A percentile compares a stretch with the other conserved stretches of the same genome.
Evolutionary conservation across 306 rosid species (phyloP).

Genomic region (Vachellia pachyceras): DNA sequence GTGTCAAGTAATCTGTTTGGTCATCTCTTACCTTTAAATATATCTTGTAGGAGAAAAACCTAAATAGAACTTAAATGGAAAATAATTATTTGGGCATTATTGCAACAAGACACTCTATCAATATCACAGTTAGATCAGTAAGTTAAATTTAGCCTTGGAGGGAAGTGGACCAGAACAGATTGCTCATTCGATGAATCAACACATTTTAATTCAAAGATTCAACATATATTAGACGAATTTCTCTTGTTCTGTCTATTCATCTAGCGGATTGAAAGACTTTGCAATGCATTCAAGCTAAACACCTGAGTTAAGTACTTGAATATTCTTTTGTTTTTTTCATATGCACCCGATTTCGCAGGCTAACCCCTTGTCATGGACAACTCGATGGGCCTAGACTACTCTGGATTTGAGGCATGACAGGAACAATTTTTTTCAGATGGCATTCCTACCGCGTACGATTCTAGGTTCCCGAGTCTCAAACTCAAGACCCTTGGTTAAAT

Average conservation of each 20-base stretch:
- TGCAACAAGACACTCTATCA: neutral
- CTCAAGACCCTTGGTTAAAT: too few species aligned
- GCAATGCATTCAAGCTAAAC: slow-evolving; percentile 3
- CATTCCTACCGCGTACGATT: too few species aligned
- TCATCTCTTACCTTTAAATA: neutral
- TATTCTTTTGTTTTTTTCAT: too few species aligned
- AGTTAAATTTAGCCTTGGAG: neutral
- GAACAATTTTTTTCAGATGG: too few species aligned
- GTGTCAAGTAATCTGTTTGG: neutral
- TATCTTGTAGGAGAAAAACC: neutral
- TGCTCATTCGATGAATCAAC: neutral
- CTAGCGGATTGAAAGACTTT: neutral
- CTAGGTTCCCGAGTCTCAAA: too few species aligned
- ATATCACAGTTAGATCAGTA: neutral
- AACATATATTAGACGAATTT: neutral
- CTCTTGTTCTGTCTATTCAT: neutral
- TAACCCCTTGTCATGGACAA: too few species aligned
- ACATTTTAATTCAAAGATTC: neutral
- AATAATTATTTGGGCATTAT: neutral
- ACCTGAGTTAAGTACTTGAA: neutral
- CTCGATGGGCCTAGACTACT: too few species aligned
- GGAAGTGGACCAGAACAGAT: neutral
- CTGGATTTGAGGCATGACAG: too few species aligned
- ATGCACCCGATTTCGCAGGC: too few species aligned
- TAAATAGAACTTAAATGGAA: neutral